A percentile compares a stretch with the other conserved stretches of the same genome.
phyloP scores from a whole-genome alignment of 2,329 filamentous ascomycete genomes.

The Monascus ruber region DNA sequence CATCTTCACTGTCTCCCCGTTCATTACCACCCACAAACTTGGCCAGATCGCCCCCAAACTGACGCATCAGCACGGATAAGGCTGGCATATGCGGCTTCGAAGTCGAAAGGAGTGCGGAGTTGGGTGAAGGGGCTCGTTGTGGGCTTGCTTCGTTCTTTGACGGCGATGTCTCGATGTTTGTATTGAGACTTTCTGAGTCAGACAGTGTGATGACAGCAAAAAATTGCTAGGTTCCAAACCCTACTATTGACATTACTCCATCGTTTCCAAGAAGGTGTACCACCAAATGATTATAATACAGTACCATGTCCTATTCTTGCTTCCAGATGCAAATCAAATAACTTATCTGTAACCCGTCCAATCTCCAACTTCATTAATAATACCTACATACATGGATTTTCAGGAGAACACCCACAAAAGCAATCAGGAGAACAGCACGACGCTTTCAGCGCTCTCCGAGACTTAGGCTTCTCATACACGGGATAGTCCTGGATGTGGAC shows the following conservation, averaged over 20 bases:
- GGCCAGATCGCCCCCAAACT: conserved; percentile 9
- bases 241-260: not conserved
- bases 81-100: conserved; percentile 14
- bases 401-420: too few species aligned
- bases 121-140: conserved; percentile 14
- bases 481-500: too few species aligned
- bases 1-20: conserved; percentile 1
- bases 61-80: conserved; percentile 8
- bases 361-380: too few species aligned
- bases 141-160: conserved; percentile 18
- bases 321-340: too few species aligned
- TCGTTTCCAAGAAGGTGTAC: not conserved
- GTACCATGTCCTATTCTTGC: too few species aligned
- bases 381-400: too few species aligned
- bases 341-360: too few species aligned
- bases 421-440: too few species aligned
- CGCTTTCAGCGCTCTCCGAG: too few species aligned
- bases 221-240: not conserved
- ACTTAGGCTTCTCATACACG: too few species aligned
- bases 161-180: conserved; percentile 22
- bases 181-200: too few species aligned
- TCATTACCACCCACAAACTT: conserved; percentile 8
- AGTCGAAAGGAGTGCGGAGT: conserved; percentile 9
- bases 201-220: not conserved
- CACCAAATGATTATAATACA: too few species aligned